Percentiles rank a stretch among this genome's conserved stretches.
Evolutionary conservation across 106 monocot species (phyloP).

Genomic region (Dendrobium nobile): DNA sequence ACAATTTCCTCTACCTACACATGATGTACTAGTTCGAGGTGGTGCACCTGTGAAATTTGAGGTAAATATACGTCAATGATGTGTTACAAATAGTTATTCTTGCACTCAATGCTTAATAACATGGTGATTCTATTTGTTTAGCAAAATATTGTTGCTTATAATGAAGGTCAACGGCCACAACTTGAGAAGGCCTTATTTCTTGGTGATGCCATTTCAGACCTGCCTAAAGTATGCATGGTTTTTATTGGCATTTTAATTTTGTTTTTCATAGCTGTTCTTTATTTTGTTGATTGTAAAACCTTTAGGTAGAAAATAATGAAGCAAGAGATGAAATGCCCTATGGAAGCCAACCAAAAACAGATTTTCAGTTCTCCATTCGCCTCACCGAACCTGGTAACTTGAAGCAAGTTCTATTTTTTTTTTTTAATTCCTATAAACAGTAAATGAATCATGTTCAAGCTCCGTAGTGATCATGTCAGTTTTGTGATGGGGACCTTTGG

Average conservation of each 20-base stretch:
- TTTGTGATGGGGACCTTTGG: too few species aligned
- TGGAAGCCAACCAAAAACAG: constrained; percentile 6
- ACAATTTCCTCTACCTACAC: constrained; percentile 22
- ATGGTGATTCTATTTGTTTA: not conserved
- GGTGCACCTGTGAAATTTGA: constrained; percentile 18
- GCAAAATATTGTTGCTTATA: constrained; percentile 10
- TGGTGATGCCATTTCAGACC: constrained; percentile 8
- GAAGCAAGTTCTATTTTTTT: not conserved
- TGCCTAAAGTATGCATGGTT: not conserved
- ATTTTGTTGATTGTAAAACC: not conserved
- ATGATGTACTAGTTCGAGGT: constrained; percentile 12
- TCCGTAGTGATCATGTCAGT: too few species aligned
- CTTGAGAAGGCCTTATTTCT: constrained; percentile 6
- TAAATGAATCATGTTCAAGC: too few species aligned
- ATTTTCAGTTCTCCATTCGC: constrained; percentile 20
- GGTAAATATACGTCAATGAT: constrained; percentile 5
- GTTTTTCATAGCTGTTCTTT: not conserved
- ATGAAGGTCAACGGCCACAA: not conserved
- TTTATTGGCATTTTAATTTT: not conserved
- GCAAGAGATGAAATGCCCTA: constrained; percentile 22
- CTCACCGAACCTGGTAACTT: constrained; percentile 4
- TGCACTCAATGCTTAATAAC: not conserved
- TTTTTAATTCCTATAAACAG: not conserved
- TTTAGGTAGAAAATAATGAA: constrained; percentile 22
- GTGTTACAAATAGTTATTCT: not conserved